Evolutionary conservation across 1,284 basidiomycete genomes (phyloP), one percentile per base, ranked within the genome.

Genomic region (Chondrostereum purpureum): DNA sequence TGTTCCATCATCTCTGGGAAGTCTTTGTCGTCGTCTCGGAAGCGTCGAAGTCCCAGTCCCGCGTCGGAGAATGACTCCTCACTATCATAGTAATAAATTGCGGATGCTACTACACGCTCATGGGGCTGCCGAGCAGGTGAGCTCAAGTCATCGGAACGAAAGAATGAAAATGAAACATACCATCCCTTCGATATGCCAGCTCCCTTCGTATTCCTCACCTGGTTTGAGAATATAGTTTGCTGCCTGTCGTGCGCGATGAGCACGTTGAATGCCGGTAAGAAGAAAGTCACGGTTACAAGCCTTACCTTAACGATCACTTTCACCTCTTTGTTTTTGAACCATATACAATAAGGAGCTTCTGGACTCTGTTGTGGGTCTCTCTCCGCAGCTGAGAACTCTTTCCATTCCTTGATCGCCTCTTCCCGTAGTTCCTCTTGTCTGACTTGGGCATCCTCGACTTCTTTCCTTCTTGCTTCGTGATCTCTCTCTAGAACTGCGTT

Each of bases 121-220:
- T 53, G 53, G 24, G 53, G 51, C 51, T 53, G 27, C 23, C 14
- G 38, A 21, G 22, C 14, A 16, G 2, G 19, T 22, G 5, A 44
- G 16, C 12, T 1, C n/a, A n/a, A n/a, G n/a, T n/a, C n/a, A n/a
- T 33, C 2, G 44, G 20, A 20, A 12, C 16, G 2, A 14, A 43
- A 31, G 27, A n/a, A 13, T n/a, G 10, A 19, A 10, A 8, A 39
- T n/a, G 39, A 14, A 19, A 31, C 47, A 12, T 8, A 49, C 49
- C 49, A 54, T 53, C 16, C 51, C 51, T 39, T 52, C 53, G 21
- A 54, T 44, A 39, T 53, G 53, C 53, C 53, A 54, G n/a, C 46
- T 48, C 10, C 51, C 48, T 35, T 43, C 42, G 42, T 52, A 54
- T 41, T 39, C 33, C 38, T 50, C 24, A 3, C 49, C 51, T 4